A percentile compares a stretch with the other conserved stretches of the same genome.
These are phyloP conservation scores for Cladosporium sp. DNA, from an alignment of 2,329 filamentous ascomycete species.

Conservation along the genomic window DNA sequence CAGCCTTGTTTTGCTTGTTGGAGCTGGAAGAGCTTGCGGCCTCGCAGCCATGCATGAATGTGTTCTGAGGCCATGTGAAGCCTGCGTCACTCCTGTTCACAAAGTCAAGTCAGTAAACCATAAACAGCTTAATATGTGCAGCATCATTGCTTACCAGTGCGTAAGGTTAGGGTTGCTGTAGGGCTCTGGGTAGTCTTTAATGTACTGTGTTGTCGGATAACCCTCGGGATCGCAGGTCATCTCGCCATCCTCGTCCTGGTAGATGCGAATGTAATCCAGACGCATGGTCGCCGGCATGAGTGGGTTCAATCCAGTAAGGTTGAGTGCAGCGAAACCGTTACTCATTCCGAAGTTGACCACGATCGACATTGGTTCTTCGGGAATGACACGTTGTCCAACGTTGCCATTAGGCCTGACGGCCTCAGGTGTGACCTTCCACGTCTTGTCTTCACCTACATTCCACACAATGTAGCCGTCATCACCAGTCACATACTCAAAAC, in stretches of 20 bases:
- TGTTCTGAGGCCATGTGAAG: constrained; percentile 41
- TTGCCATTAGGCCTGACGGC: constrained; percentile 54
- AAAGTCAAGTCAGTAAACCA: neutral
- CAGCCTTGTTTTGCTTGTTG: constrained; percentile 12
- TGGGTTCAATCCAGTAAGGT: constrained; percentile 52
- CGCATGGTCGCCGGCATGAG: constrained; percentile 58
- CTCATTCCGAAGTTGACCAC: constrained; percentile 54
- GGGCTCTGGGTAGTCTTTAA: constrained; percentile 43
- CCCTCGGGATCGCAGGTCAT: constrained; percentile 54
- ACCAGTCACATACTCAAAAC: constrained; percentile 53
- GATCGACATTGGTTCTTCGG: constrained; percentile 52
- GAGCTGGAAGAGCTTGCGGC: constrained; percentile 5
- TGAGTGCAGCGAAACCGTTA: constrained; percentile 59
- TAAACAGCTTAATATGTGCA: neutral
- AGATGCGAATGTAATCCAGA: constrained; percentile 53
- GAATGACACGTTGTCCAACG: constrained; percentile 44
- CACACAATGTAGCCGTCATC: constrained; percentile 46
- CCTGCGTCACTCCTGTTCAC: constrained; percentile 23
- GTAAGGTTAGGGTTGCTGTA: constrained; percentile 51
- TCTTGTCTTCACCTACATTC: constrained; percentile 50
- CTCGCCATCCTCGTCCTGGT: constrained; percentile 46
- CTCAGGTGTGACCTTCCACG: constrained; percentile 49
- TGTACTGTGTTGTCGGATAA: constrained; percentile 50
- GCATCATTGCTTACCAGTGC: constrained; percentile 33
- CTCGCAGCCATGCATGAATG: constrained; percentile 39